Conservation (phyloP, 1,139 yeast genomes). For the Pneumocystis sp. region DNA sequence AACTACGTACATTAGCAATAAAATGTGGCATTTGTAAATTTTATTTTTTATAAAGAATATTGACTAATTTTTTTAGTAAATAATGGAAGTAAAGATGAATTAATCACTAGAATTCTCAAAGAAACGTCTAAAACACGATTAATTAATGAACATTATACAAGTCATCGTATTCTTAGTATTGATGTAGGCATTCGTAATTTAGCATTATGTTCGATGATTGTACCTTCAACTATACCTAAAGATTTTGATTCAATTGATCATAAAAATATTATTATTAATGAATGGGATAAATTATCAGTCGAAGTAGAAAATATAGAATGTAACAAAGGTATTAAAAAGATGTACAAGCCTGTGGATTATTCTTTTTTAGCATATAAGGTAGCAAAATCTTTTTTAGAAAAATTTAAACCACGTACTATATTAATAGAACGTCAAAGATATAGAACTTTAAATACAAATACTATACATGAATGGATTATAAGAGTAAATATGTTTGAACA, state of each 20-base stretch:
- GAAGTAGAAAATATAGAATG: neutral
- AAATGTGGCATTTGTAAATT: neutral
- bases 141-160: neutral
- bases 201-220: neutral
- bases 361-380: neutral
- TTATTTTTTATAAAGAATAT: neutral
- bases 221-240: neutral
- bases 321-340: neutral
- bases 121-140: neutral
- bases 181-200: neutral
- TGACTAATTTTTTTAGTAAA: neutral
- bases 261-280: neutral
- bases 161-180: neutral
- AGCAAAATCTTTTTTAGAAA: neutral
- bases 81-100: neutral
- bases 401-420: slow-evolving; percentile 1
- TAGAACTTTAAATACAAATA: slow-evolving; percentile 1
- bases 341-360: neutral
- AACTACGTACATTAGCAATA: neutral
- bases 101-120: neutral
- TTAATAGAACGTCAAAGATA: slow-evolving; percentile 6
- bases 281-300: neutral
- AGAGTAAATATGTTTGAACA: slow-evolving; percentile 3
- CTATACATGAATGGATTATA: slow-evolving; percentile 6
- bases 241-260: neutral